Percentiles rank a stretch among this genome's conserved stretches.
These are phyloP conservation scores for Paecilomyces variotii DNA, from an alignment of 2,329 filamentous ascomycete species.

Conservation along the genomic window DNA sequence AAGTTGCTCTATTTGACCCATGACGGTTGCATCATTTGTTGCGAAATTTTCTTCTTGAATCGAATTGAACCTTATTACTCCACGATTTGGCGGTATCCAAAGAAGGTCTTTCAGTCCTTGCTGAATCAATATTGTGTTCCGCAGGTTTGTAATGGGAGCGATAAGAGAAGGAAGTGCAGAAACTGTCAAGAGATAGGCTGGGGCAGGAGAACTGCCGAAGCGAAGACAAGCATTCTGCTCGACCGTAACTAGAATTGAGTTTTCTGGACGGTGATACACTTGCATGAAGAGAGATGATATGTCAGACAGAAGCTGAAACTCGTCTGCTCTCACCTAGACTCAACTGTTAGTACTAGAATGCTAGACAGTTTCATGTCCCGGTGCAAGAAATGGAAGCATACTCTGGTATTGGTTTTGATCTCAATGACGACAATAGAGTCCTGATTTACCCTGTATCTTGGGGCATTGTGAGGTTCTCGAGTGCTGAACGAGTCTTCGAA, in stretches of 20 bases:
- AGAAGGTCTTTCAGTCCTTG: constrained; percentile 65
- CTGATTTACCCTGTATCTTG: constrained; percentile 42
- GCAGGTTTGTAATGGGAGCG: constrained; percentile 67
- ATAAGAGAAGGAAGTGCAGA: constrained; percentile 61
- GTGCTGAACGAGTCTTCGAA: constrained; percentile 33
- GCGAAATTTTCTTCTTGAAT: constrained; percentile 65
- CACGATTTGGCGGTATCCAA: constrained; percentile 57
- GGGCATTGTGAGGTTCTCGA: constrained; percentile 26
- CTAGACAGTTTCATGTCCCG: not conserved
- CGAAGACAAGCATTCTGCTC: constrained; percentile 67
- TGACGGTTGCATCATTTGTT: constrained; percentile 60
- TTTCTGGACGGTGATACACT: constrained; percentile 66
- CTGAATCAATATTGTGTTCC: constrained; percentile 71
- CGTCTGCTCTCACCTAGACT: constrained; percentile 57
- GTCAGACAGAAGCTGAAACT: constrained; percentile 65
- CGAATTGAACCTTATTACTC: constrained; percentile 64
- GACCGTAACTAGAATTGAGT: constrained; percentile 67
- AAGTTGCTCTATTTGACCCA: constrained; percentile 57
- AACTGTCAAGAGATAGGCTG: constrained; percentile 71
- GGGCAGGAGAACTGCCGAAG: constrained; percentile 66
- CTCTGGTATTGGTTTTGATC: constrained; percentile 56
- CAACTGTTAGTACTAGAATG: constrained; percentile 10
- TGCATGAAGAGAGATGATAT: constrained; percentile 65
- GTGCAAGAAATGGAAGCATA: constrained; percentile 28
- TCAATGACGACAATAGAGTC: constrained; percentile 57